Conservation (phyloP, 208 protist species). For the Leishmania braziliensis region DNA sequence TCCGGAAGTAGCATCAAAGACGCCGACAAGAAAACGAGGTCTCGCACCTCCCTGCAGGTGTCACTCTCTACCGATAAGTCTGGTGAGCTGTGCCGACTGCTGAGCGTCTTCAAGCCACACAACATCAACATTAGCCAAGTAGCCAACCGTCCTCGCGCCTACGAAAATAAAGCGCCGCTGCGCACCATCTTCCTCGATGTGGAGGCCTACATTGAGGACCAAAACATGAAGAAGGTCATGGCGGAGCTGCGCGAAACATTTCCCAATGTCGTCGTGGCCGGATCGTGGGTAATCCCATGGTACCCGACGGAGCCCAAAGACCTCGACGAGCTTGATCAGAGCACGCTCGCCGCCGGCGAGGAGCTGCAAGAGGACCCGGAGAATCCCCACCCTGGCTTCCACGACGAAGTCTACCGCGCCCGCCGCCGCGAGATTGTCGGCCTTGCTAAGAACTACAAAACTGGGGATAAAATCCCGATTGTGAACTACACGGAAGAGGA, state of each 20-base stretch:
- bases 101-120: conserved; percentile 45
- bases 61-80: conserved; percentile 45
- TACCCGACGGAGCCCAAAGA: conserved; percentile 74
- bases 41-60: conserved; percentile 60
- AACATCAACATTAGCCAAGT: conserved; percentile 67
- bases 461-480: conserved; percentile 84
- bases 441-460: conserved; percentile 75
- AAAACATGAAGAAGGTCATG: conserved; percentile 42
- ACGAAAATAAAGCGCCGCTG: conserved; percentile 45
- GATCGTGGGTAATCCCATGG: conserved; percentile 76
- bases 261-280: conserved; percentile 42
- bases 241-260: conserved; percentile 29
- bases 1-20: conserved; percentile 49
- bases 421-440: conserved; percentile 83
- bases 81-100: conserved; percentile 54
- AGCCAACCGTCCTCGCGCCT: conserved; percentile 45
- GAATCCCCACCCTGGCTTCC: conserved; percentile 95
- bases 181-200: conserved; percentile 76
- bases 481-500: conserved; percentile 94
- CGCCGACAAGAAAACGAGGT: conserved; percentile 27
- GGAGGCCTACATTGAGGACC: conserved; percentile 48
- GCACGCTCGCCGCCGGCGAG: conserved; percentile 76
- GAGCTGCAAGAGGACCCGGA: conserved; percentile 90
- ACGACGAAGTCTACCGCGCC: conserved; percentile 92
- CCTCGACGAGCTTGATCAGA: conserved; percentile 87